A percentile compares a stretch with the other conserved stretches of the same genome.
Conservation (phyloP, 441 rosid species). For the Populus hybrid region DNA sequence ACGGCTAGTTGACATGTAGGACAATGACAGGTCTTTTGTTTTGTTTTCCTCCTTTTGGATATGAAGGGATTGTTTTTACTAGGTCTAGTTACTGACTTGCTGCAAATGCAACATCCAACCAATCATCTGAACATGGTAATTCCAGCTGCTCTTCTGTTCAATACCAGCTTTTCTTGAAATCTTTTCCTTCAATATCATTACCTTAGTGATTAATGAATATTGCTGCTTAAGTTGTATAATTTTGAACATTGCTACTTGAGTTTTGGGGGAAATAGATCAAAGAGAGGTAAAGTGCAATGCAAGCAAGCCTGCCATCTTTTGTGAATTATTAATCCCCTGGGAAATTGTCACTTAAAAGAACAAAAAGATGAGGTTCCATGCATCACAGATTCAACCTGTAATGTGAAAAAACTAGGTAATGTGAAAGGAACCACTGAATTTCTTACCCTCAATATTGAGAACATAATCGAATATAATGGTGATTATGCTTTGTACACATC, state of each 20-base stretch:
- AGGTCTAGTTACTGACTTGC: no score
- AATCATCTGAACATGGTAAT: background rate
- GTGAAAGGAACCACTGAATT: background rate
- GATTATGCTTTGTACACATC: background rate
- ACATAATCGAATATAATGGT: background rate
- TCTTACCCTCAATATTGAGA: background rate
- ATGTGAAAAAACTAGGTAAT: background rate
- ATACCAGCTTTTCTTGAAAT: background rate
- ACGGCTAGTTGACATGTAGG: background rate
- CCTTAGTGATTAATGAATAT: no score
- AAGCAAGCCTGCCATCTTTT: no score
- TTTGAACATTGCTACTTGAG: no score
- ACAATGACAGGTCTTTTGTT: background rate
- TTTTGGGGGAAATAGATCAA: no score
- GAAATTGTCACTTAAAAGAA: no score
- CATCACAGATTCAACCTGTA: no score
- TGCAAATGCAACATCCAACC: background rate
- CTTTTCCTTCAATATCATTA: no score
- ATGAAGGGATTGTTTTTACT: background rate
- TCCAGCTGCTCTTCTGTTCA: background rate
- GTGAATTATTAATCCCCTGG: no score
- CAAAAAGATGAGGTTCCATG: no score
- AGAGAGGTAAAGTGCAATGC: no score
- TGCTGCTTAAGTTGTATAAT: no score
- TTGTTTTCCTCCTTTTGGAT: background rate